Percentiles rank a stretch among this genome's conserved stretches.
Conservation (phyloP, 768 basidiomycete species). For the Amylocystis lapponica region DNA sequence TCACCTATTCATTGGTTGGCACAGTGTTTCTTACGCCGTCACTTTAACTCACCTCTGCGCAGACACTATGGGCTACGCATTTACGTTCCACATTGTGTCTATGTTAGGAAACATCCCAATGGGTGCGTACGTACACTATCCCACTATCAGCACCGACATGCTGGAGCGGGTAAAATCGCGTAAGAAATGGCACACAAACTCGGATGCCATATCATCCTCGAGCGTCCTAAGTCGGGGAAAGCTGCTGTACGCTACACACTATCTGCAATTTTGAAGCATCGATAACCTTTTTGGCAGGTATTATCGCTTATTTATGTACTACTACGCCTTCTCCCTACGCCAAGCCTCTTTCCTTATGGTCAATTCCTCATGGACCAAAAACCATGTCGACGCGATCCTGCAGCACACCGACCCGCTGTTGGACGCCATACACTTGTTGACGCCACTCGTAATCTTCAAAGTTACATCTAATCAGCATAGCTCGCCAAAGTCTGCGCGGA, state of each 20-base stretch:
- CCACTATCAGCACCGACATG: constrained; percentile 95
- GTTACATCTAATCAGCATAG: constrained; percentile 2
- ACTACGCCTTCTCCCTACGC: constrained; percentile 72
- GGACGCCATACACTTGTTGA: constrained; percentile 36
- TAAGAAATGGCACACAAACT: constrained; percentile 57
- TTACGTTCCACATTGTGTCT: constrained; percentile 78
- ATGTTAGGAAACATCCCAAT: constrained; percentile 62
- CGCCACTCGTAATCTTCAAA: constrained; percentile 35
- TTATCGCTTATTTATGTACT: constrained; percentile 81
- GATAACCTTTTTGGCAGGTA: constrained; percentile 44
- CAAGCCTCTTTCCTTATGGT: constrained; percentile 80
- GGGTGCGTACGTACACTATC: constrained; percentile 94
- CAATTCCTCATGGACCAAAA: constrained; percentile 93
- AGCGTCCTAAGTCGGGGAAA: constrained; percentile 52
- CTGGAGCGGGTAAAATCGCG: constrained; percentile 67
- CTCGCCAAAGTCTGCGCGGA: constrained; percentile 28
- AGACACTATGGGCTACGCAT: constrained; percentile 99
- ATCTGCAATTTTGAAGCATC: neutral
- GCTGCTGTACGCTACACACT: constrained; percentile 43
- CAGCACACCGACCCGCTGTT: constrained; percentile 46
- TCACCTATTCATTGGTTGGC: constrained; percentile 84
- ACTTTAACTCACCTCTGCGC: neutral
- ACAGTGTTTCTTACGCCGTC: neutral
- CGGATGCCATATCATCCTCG: constrained; percentile 48
- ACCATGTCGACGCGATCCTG: constrained; percentile 75